These are phyloP conservation scores for Hyaloscypha hepaticicola DNA, from an alignment of 495 filamentous ascomycete genomes.

Conservation along the genomic window DNA sequence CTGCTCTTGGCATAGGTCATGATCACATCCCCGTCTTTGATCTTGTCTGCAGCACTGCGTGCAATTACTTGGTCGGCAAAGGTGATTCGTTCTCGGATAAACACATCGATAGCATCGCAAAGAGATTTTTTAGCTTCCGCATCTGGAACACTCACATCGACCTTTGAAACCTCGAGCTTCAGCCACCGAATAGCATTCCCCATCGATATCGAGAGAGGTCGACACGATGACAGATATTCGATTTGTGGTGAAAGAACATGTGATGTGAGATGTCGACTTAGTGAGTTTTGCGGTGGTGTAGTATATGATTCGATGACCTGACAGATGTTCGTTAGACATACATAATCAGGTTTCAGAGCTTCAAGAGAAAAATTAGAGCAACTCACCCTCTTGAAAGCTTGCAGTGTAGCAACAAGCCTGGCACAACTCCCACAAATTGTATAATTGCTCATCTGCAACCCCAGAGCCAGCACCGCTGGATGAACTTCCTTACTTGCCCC, in stretches of 20 bases:
- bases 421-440: conserved; percentile 87
- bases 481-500: conserved; percentile 88
- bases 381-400: conserved; percentile 84
- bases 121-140: conserved; percentile 72
- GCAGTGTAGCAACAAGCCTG: conserved; percentile 79
- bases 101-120: conserved; percentile 78
- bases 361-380: background rate
- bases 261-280: conserved; percentile 88
- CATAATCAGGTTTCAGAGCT: background rate
- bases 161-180: conserved; percentile 81
- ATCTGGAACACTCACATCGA: conserved; percentile 81
- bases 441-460: conserved; percentile 88
- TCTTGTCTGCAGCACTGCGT: conserved; percentile 63
- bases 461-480: conserved; percentile 78
- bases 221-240: conserved; percentile 86
- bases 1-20: conserved; percentile 88
- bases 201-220: conserved; percentile 89
- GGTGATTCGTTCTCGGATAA: conserved; percentile 86
- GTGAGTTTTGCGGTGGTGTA: conserved; percentile 76
- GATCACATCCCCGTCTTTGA: conserved; percentile 76
- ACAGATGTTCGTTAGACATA: conserved; percentile 2
- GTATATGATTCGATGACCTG: conserved; percentile 90
- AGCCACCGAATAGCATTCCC: conserved; percentile 94
- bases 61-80: conserved; percentile 85
- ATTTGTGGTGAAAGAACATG: conserved; percentile 92